A percentile compares a stretch with the other conserved stretches of the same genome.
These are phyloP conservation scores for Penicillium capsulatum DNA, from an alignment of 2,329 filamentous ascomycete genomes.

Conservation along the genomic window DNA sequence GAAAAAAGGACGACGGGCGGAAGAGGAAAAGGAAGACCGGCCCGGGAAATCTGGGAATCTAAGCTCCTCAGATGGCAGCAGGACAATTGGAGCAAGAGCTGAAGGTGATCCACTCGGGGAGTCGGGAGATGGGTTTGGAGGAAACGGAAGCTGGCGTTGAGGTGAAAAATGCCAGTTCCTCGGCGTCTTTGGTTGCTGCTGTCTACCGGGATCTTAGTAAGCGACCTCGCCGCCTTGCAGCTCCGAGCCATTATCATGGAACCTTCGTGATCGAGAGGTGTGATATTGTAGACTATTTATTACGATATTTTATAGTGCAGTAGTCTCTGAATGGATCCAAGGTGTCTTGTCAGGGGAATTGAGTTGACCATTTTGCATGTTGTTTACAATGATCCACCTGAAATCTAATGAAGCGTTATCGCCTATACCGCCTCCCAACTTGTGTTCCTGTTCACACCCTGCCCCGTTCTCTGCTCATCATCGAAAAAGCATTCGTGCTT, in stretches of 20 bases:
- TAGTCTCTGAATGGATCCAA: too few relatives aligned
- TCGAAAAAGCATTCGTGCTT: background rate
- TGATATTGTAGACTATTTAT: too few relatives aligned
- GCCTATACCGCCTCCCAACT: constrained; percentile 17
- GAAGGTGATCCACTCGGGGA: constrained; percentile 25
- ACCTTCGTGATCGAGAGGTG: too few relatives aligned
- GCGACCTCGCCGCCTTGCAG: background rate
- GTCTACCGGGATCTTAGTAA: constrained; percentile 24
- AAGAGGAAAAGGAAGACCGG: constrained; percentile 27
- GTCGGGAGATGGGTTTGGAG: constrained; percentile 13
- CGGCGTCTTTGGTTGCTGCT: constrained; percentile 28
- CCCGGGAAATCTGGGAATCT: constrained; percentile 23
- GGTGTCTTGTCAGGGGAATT: too few relatives aligned
- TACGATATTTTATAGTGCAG: too few relatives aligned
- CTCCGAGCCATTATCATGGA: background rate
- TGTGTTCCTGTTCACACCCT: constrained; percentile 3
- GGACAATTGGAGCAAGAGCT: constrained; percentile 12
- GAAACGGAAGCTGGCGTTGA: constrained; percentile 22
- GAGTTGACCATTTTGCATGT: too few relatives aligned
- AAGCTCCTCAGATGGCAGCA: constrained; percentile 19
- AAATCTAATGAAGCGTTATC: constrained; percentile 15
- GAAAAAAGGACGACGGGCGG: constrained; percentile 20
- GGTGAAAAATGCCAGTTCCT: constrained; percentile 36
- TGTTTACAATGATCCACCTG: background rate
- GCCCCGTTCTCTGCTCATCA: background rate